Conservation (phyloP, 305 asterid species). For the Solanum hybrid region DNA sequence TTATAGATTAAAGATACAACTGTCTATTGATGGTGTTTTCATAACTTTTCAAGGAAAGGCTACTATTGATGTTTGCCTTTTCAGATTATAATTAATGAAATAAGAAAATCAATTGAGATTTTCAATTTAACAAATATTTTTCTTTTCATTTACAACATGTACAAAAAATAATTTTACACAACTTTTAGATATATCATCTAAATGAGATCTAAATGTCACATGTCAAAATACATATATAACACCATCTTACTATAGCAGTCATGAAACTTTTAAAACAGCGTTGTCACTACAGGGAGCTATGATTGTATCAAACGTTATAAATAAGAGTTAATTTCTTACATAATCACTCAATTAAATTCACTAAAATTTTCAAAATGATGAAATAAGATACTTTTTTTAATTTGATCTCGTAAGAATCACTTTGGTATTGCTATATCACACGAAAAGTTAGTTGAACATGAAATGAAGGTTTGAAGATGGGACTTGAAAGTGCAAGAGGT, state of each 20-base stretch:
- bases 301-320: not conserved
- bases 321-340: not conserved
- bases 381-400: not conserved
- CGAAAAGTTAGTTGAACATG: not conserved
- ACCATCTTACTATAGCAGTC: not conserved
- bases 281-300: too few species aligned
- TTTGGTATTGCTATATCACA: not conserved
- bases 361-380: not conserved
- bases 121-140: rapidly evolving
- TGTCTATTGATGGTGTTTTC: too few species aligned
- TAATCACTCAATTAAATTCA: not conserved
- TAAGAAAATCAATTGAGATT: not conserved
- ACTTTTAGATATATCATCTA: too few species aligned
- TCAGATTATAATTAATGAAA: not conserved
- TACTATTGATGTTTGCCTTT: not conserved
- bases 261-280: too few species aligned
- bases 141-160: not conserved
- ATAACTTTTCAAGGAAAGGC: too few species aligned
- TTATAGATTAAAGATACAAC: too few species aligned
- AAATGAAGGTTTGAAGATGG: not conserved
- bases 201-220: too few species aligned
- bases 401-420: not conserved
- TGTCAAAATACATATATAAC: not conserved
- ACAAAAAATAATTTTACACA: not conserved
- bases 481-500: not conserved